Evolutionary conservation across 2,329 filamentous ascomycete genomes (phyloP).

Genomic region (Calonectria pseudoturangicola): DNA sequence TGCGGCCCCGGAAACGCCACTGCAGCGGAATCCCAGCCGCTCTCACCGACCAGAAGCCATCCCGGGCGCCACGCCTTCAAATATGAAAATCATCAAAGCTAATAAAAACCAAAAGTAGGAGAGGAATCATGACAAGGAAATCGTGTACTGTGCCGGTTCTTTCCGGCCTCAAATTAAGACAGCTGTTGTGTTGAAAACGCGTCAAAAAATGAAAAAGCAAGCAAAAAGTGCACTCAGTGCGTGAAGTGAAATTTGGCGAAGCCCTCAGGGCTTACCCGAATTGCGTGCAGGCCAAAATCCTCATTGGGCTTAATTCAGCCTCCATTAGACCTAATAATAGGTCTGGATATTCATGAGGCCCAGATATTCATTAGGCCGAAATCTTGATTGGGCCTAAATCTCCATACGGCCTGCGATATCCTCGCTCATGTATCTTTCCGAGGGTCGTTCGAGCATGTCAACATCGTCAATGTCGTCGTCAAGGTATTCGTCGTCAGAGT

Average conservation of each 20-base stretch:
- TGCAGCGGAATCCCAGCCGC: slow-evolving; percentile 58
- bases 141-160: slow-evolving; percentile 39
- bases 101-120: slow-evolving; percentile 40
- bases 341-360: slow-evolving; percentile 8
- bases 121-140: slow-evolving; percentile 35
- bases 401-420: slow-evolving; percentile 79
- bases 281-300: slow-evolving; percentile 24
- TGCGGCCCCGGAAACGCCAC: slow-evolving; percentile 50
- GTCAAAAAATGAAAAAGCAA: slow-evolving; percentile 29
- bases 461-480: slow-evolving; percentile 68
- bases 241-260: slow-evolving; percentile 25
- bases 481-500: slow-evolving; percentile 70
- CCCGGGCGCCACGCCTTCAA: slow-evolving; percentile 55
- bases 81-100: slow-evolving; percentile 39
- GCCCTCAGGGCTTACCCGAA: slow-evolving; percentile 4
- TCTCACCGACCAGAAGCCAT: slow-evolving; percentile 62
- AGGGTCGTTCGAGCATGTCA: slow-evolving; percentile 63
- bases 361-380: no score
- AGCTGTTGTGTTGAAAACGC: slow-evolving; percentile 47
- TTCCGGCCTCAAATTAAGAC: slow-evolving; percentile 39
- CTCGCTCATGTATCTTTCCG: slow-evolving; percentile 76
- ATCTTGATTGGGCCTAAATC: slow-evolving; percentile 63
- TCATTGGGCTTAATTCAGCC: no score
- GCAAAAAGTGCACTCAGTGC: slow-evolving; percentile 23
- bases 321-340: no score